Evolutionary conservation across 2,329 filamentous ascomycete species (phyloP), one percentile per base, ranked within the genome.

Genomic region (Penicillium polonicum): DNA sequence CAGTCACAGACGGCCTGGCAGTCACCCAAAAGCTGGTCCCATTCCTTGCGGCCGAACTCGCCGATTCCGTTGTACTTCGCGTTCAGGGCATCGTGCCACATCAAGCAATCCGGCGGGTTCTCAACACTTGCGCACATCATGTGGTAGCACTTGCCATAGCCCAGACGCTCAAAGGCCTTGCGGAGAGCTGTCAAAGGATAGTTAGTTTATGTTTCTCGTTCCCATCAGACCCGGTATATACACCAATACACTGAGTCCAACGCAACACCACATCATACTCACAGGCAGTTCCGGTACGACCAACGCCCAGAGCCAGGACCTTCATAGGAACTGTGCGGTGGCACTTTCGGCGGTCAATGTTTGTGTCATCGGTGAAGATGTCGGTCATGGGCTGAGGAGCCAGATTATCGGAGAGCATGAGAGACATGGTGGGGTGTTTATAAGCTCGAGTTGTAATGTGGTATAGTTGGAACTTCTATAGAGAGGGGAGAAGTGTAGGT

Each of bases 41-140:
- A 90, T 72, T 89, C 85, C 68, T 85, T 82, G 49, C 85, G 82
- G 23, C 83, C 85, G 64, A 89, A 89, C 59, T 79, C 79, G 53
- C 85, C 85, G 52, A 84, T 76, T 33, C 83, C 83, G 63, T 87
- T 81, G 73, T 80, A 86, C 68, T 85, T 85, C 63, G 85, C 85
- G 19, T 78, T 77, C 55, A 90, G 80, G 29, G 87, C 87, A 61
- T 89, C 85, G 74, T 85, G 84, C 88, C 88, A 90, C 77, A 89
- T 83, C 42, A 88, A 77, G 54, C 83, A 84, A 68, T 89, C 87
- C 25, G 83, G 84, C 12, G 84, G 84, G 74, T 88, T 89, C 75
- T 89, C 86, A 59, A 88, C 84, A 58, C 83, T 85, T 63, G 83
- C 85, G 66, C 82, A 86, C 84, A 88, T 87, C 86, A 88, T 88